Conservation (phyloP, 176 grass and related monocot species). For the Carex scoparia region DNA sequence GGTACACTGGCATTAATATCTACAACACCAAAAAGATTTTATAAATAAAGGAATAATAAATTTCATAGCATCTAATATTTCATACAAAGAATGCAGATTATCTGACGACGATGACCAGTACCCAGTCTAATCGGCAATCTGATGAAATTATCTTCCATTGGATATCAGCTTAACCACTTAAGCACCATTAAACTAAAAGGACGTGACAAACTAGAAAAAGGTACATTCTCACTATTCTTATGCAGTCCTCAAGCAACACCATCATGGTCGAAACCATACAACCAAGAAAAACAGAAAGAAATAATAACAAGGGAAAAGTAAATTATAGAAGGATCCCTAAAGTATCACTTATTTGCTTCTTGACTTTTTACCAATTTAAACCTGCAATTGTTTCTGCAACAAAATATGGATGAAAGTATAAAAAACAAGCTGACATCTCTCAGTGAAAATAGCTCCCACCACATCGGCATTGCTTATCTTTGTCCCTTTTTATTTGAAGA, state of each 20-base stretch:
- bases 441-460: background rate
- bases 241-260: background rate
- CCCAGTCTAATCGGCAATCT: background rate
- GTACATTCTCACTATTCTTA: background rate
- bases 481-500: background rate
- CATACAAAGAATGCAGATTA: background rate
- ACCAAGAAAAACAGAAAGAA: background rate
- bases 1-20: slow-evolving; percentile 98
- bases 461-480: background rate
- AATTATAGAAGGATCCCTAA: background rate
- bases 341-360: background rate
- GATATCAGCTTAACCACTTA: background rate
- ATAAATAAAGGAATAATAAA: slow-evolving; percentile 2
- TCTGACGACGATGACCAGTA: background rate
- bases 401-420: background rate
- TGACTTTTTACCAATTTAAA: background rate
- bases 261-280: background rate
- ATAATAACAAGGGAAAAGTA: background rate
- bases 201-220: background rate
- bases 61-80: slow-evolving; percentile 8
- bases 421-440: background rate
- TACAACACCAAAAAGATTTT: slow-evolving; percentile 35
- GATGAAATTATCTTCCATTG: background rate
- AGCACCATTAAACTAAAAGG: background rate
- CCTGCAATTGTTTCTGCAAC: background rate